phyloP scores from a whole-genome alignment of 2,329 filamentous ascomycete genomes.

The Thielaviopsis populi region DNA sequence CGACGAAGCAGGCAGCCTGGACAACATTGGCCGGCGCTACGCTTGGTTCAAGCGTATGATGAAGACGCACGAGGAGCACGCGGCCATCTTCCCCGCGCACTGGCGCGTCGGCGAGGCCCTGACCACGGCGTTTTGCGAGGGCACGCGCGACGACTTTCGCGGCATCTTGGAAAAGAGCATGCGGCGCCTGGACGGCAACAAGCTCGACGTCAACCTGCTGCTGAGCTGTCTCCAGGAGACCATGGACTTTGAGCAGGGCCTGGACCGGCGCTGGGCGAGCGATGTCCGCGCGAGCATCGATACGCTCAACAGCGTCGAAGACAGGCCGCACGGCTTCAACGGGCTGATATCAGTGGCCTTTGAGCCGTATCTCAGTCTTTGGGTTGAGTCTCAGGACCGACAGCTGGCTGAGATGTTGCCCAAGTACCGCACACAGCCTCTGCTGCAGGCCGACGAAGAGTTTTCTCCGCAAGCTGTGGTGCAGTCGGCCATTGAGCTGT shows the following conservation, averaged over 20 bases:
- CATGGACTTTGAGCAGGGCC: constrained; percentile 83
- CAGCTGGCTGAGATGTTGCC: constrained; percentile 73
- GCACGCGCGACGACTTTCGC: constrained; percentile 89
- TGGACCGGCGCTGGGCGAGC: constrained; percentile 69
- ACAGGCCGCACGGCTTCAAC: constrained; percentile 62
- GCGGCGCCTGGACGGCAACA: constrained; percentile 57
- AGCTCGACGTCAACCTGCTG: constrained; percentile 76
- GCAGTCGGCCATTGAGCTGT: constrained; percentile 85
- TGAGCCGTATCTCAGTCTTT: constrained; percentile 89
- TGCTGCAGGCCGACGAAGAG: constrained; percentile 73
- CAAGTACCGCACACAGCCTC: constrained; percentile 68
- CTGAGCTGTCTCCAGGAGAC: constrained; percentile 88
- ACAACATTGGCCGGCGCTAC: constrained; percentile 91
- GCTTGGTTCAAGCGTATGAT: constrained; percentile 94
- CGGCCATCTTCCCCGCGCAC: constrained; percentile 65
- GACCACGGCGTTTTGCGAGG: constrained; percentile 86
- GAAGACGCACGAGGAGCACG: constrained; percentile 91
- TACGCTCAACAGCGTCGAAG: constrained; percentile 66
- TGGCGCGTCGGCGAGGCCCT: constrained; percentile 88
- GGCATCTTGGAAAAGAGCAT: constrained; percentile 80
- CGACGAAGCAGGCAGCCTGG: constrained; percentile 86
- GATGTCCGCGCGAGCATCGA: constrained; percentile 71
- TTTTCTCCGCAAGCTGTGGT: constrained; percentile 85
- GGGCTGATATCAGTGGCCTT: constrained; percentile 93
- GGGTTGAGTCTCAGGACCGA: constrained; percentile 93